Conservation (phyloP, 768 basidiomycete species). For the Clavaria fumosa region DNA sequence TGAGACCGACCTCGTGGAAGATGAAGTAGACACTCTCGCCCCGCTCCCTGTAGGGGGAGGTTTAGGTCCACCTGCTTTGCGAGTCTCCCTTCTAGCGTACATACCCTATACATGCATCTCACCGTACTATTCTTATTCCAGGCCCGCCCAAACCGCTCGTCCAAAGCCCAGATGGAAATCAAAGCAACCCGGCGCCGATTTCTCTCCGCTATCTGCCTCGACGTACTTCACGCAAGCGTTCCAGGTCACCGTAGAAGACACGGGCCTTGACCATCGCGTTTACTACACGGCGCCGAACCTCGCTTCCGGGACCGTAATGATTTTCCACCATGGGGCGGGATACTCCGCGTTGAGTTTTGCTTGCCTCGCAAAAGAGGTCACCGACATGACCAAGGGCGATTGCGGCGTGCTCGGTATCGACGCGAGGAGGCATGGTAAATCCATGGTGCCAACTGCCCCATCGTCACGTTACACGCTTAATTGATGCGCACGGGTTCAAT, state of each 20-base stretch:
- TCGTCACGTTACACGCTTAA: too few species aligned
- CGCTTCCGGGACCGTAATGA: constrained; percentile 48
- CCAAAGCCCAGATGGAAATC: constrained; percentile 16
- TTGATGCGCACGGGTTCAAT: too few species aligned
- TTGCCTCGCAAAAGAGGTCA: constrained; percentile 71
- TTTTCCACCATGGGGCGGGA: constrained; percentile 94
- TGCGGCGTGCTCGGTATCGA: constrained; percentile 76
- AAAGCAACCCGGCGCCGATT: constrained; percentile 51
- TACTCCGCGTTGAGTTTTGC: constrained; percentile 86
- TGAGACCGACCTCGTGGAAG: constrained; percentile 29
- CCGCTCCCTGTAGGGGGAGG: constrained; percentile 41
- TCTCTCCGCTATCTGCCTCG: constrained; percentile 62
- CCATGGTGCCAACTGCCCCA: too few species aligned
- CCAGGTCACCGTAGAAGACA: constrained; percentile 50
- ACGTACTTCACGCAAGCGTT: constrained; percentile 68
- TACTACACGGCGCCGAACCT: constrained; percentile 68
- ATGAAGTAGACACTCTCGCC: constrained; percentile 45
- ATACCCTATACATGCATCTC: constrained; percentile 6
- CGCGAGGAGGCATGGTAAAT: constrained; percentile 74
- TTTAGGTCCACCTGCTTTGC: constrained; percentile 52
- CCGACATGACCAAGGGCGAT: constrained; percentile 42
- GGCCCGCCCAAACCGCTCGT: constrained; percentile 20
- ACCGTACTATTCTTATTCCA: constrained; percentile 13
- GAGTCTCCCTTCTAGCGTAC: too few species aligned
- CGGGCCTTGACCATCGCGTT: constrained; percentile 54